phyloP scores from a whole-genome alignment of 2,329 filamentous ascomycete species.

The Pezicula neosporulosa region DNA sequence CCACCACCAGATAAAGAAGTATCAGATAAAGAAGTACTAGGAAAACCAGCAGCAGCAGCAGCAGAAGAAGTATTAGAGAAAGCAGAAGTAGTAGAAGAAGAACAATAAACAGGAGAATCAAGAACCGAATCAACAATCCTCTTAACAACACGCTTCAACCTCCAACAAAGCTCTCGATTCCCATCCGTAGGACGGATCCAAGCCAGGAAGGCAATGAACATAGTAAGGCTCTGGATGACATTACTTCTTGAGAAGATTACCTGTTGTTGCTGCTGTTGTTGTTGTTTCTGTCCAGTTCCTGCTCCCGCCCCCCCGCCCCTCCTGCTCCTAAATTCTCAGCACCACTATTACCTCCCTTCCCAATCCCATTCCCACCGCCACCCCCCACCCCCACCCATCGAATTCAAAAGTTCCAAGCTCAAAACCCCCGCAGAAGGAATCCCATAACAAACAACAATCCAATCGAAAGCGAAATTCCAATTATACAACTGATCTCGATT shows the following conservation, averaged over 20 bases:
- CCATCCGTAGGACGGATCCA: slow-evolving; percentile 8
- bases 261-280: background rate
- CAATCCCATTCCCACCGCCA: no score
- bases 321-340: no score
- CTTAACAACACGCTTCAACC: background rate
- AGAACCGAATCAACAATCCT: slow-evolving; percentile 6
- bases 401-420: slow-evolving; percentile 4
- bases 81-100: no score
- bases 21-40: no score
- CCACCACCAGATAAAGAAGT: no score
- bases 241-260: background rate
- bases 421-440: slow-evolving; percentile 3
- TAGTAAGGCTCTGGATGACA: slow-evolving; percentile 3
- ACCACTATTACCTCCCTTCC: no score
- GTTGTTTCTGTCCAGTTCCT: no score
- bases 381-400: background rate
- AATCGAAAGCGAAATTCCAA: background rate
- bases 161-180: slow-evolving; percentile 1
- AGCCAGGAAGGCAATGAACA: slow-evolving; percentile 6
- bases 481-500: background rate
- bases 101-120: background rate
- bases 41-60: no score
- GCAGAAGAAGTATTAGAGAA: no score
- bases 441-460: slow-evolving; percentile 3
- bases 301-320: no score